Base-by-base conservation (phyloP, 2,329 filamentous ascomycete species). In the Trichoderma koningiopsis region DNA sequence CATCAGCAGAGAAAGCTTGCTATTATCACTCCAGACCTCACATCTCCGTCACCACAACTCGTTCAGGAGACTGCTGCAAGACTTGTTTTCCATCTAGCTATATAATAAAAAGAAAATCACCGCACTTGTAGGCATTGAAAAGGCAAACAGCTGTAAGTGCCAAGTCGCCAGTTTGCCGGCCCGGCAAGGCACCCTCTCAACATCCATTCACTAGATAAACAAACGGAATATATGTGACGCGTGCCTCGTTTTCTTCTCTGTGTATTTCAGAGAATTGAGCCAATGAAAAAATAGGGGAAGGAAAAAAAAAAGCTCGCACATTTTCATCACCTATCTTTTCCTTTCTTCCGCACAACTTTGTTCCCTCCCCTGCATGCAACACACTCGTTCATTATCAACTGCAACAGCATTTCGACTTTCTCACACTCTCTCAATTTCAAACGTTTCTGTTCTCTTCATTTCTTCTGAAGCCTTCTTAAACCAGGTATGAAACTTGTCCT, bases 191-290 rank as follows among this genome's bases (percentile, higher is more conserved):
- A 35, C 43, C 22, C 27, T 24, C 61, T 43, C 22, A 27, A 60
- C 35, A 61, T 53, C 29, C 65, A 55, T 71, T 55, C 58, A 57
- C 63, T 67, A 66, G 49, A 49, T 60, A 71, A 61, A 60, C n/a
- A 60, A 56, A 24, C 37, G 40, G 16, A n/a, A 33, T 33, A 58
- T n/a, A 24, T n/a, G 33, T 24, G 14, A 66, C 61, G 61, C 68
- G 68, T 59, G 19, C n/a, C 49, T 33, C 19, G 14, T 35, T 37
- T 14, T 49, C 24, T 57, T 66, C 49, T 8, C 53, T 31, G 29
- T n/a, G 67, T 67, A 61, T 69, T 69, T 71, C 70, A 71, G 67
- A 58, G 56, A 8, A 57, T 16, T 49, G 27, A 37, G n/a, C n/a
- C 33, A 37, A n/a, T 19, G 35, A 58, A 24, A 29, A 53, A 62